Percentiles rank a stretch among this genome's conserved stretches.
Evolutionary conservation across 768 basidiomycete genomes (phyloP).

Genomic region (Russula sp.): DNA sequence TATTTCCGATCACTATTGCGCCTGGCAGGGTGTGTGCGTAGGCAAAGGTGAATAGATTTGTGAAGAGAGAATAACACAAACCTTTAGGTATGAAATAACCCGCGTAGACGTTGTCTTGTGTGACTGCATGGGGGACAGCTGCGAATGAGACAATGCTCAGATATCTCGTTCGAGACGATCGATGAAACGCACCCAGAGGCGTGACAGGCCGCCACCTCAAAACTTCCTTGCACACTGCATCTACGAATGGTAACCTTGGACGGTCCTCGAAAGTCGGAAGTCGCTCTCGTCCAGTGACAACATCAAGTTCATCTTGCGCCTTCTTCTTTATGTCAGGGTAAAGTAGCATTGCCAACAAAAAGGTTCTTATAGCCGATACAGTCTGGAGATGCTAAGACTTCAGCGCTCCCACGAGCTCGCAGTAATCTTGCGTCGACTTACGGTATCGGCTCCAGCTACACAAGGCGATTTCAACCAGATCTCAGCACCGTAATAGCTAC

Average conservation of each 20-base stretch:
- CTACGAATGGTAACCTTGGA: neutral
- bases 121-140: neutral
- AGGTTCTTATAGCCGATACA: no score
- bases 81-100: slow-evolving; percentile 3
- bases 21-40: neutral
- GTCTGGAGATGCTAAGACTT: neutral
- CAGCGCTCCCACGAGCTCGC: no score
- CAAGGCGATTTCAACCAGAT: neutral
- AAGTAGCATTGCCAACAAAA: neutral
- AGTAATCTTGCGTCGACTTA: neutral
- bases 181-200: no score
- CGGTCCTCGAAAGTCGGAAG: slow-evolving; percentile 14
- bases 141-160: neutral
- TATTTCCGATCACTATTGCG: neutral
- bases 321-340: neutral
- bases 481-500: neutral
- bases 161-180: neutral
- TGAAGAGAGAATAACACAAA: neutral
- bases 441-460: neutral
- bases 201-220: slow-evolving; percentile 9
- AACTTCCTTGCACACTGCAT: slow-evolving; percentile 16
- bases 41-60: neutral
- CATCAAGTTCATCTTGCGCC: slow-evolving; percentile 23
- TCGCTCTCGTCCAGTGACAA: slow-evolving; percentile 10
- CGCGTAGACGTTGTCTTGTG: neutral